These are phyloP conservation scores for Ramularia endophylla DNA, from an alignment of 2,329 filamentous ascomycete species.

Conservation along the genomic window DNA sequence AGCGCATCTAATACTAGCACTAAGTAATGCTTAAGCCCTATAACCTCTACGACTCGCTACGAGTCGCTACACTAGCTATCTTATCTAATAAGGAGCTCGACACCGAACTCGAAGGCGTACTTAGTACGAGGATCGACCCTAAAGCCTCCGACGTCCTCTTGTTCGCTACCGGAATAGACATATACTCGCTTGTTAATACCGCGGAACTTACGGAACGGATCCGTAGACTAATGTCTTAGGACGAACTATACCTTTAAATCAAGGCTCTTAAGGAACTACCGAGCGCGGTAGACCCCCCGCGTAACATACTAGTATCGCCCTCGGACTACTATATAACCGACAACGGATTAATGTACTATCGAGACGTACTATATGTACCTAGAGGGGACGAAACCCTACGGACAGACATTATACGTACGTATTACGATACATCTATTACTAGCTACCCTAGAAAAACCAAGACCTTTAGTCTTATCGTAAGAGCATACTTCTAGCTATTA, in stretches of 20 bases:
- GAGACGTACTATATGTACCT: background rate
- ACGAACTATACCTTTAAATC: background rate
- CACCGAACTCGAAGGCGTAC: too few species aligned
- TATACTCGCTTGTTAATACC: background rate
- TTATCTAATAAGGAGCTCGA: background rate
- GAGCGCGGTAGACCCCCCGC: too few species aligned
- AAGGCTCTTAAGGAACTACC: too few species aligned
- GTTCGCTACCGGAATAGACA: too few species aligned
- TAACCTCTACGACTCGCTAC: background rate
- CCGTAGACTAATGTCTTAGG: background rate
- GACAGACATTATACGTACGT: background rate
- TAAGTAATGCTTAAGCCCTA: background rate
- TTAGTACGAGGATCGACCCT: too few species aligned
- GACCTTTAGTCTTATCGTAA: constrained; percentile 2
- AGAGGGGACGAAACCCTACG: too few species aligned
- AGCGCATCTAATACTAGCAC: background rate
- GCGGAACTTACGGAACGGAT: background rate
- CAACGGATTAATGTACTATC: background rate
- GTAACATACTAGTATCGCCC: background rate
- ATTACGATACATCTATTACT: constrained; percentile 1
- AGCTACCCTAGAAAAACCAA: constrained; percentile 4
- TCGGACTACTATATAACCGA: background rate
- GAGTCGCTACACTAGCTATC: background rate
- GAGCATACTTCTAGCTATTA: constrained; percentile 3
- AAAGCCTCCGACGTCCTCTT: too few species aligned